A percentile compares a stretch with the other conserved stretches of the same genome.
phyloP scores from a whole-genome alignment of 225 moss, liverwort and hornwort species.

The Straminergon stramineum region DNA sequence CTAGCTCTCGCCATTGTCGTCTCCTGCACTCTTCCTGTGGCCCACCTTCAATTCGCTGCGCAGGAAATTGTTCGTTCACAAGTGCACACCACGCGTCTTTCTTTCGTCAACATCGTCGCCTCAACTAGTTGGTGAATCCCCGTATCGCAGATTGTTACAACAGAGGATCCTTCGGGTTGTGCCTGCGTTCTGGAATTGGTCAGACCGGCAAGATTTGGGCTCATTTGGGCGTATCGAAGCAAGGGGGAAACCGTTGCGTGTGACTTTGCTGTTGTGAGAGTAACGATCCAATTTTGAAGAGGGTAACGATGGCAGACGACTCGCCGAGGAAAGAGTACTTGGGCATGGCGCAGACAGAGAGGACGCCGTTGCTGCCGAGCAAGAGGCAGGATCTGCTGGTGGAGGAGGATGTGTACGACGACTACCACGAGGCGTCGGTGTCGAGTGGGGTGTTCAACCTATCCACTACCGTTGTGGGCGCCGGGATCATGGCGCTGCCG shows the following conservation, averaged over 20 bases:
- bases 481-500: conserved; percentile 80
- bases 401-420: conserved; percentile 57
- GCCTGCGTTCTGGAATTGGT: not conserved
- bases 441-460: conserved; percentile 76
- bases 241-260: not conserved
- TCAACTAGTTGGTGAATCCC: not conserved
- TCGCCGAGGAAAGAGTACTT: conserved; percentile 3
- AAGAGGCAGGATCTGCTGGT: conserved; percentile 44
- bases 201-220: not conserved
- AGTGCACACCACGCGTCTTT: not conserved
- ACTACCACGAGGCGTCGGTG: conserved; percentile 64
- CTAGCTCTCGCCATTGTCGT: not conserved
- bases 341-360: conserved; percentile 16
- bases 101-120: not conserved
- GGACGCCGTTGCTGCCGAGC: conserved; percentile 51
- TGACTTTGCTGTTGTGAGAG: not conserved
- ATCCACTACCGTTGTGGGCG: conserved; percentile 91
- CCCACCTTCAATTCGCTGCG: not conserved
- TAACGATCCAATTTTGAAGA: not conserved
- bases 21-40: not conserved
- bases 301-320: conserved; percentile 1
- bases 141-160: not conserved
- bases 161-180: not conserved
- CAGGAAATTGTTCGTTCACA: not conserved
- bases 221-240: not conserved